These are phyloP conservation scores for Dillenia turbinata DNA, from an alignment of 164 flowering plant genomes.

Conservation along the genomic window DNA sequence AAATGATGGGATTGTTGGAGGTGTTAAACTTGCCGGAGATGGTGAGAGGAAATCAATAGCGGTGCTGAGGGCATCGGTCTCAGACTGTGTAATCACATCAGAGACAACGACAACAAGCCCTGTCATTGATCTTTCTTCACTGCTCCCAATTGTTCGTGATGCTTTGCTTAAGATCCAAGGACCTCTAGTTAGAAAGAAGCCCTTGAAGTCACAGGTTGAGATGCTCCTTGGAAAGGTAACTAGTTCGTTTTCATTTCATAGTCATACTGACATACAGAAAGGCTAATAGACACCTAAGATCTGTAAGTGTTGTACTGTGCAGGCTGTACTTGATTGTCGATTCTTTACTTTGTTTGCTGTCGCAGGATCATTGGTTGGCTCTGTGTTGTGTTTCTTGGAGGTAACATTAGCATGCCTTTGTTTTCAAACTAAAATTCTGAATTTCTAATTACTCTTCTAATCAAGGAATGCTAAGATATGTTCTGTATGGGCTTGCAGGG, in stretches of 20 bases:
- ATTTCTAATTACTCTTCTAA: not conserved
- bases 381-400: constrained; percentile 74
- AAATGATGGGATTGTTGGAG: constrained; percentile 7
- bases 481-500: constrained; percentile 47
- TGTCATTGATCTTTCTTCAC: constrained; percentile 16
- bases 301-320: constrained; percentile 15
- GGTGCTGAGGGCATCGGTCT: constrained; percentile 18
- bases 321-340: constrained; percentile 70
- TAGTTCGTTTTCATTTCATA: not conserved
- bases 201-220: constrained; percentile 34
- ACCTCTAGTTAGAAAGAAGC: constrained; percentile 16
- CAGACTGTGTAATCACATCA: constrained; percentile 14
- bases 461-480: not conserved
- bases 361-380: constrained; percentile 74
- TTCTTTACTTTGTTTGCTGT: constrained; percentile 71
- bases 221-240: constrained; percentile 54
- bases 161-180: constrained; percentile 13
- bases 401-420: constrained; percentile 25
- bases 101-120: constrained; percentile 7
- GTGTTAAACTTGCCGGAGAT: constrained; percentile 6
- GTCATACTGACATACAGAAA: too few species aligned
- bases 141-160: constrained; percentile 9
- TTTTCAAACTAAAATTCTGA: too few species aligned
- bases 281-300: too few species aligned
- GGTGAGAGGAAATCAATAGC: constrained; percentile 15